Base-by-base conservation (phyloP, 1,139 yeast species). In the Hemisphaericaspora lyxosophila region DNA sequence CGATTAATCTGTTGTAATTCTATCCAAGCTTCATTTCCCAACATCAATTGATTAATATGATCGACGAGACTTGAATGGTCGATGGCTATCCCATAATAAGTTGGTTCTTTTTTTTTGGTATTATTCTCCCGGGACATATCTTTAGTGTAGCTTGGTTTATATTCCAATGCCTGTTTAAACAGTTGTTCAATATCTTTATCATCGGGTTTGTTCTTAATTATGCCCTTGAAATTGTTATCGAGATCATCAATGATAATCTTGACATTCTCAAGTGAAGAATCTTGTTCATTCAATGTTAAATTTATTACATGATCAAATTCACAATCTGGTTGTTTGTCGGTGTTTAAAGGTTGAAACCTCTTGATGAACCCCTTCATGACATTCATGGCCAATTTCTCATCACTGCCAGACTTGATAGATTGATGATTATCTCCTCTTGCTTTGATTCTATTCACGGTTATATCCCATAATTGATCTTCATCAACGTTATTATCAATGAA, bases 391-490 rank as follows among this genome's bases (percentile, higher is more conserved):
- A 73, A 66, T 9, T 60, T 58, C 18, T 57, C 58, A 44, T 78
- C 74, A 1, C 70, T 55, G 0, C 59, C 58, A 3, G 71, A 73
- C 48, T 82, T 82, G 34, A 94, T 85, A 0, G 94, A 78, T 57
- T 89, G 97, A 55, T 94, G 99, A 49, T 87, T 85, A 54, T 88
- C 94, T 1, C 97, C 97, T 49, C 99, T 72, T 1, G 55, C 54
- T 5, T 70, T 40, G 0, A 92, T 83, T 45, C 97, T 70, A 0
- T 67, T 56, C 9, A 65, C 60, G 0, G 97, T 86, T 1, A 82
- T 46, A 2, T 64, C 48, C 77, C 80, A 71, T 4, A 77, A 47
- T 6, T 63, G 53, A 9, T 64, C 52, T 16, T 50, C 50, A 18
- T 49, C 46, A 3, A 45, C 32, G n/a, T n/a, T n/a, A 8, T 53